phyloP scores from a whole-genome alignment of 805 yeast species.

The Wickerhamiella spandovensis region DNA sequence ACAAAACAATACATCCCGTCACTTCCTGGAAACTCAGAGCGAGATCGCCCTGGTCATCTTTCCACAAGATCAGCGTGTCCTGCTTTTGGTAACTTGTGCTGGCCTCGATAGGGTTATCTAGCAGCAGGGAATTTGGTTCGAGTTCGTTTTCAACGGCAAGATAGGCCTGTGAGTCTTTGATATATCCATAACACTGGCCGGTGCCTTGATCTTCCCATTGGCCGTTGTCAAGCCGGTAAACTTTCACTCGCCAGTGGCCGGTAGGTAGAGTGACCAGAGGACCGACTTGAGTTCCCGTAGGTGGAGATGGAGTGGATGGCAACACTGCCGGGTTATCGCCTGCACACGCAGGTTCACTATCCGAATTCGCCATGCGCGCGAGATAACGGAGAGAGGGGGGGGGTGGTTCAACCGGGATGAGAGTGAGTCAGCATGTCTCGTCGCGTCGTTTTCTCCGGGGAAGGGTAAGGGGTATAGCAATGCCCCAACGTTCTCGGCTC shows the following conservation, averaged over 20 bases:
- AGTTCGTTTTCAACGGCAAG: conserved; percentile 64
- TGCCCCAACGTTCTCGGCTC: no score
- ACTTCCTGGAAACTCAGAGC: conserved; percentile 89
- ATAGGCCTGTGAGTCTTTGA: conserved; percentile 29
- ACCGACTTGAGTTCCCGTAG: not conserved
- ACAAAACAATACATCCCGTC: conserved; percentile 71
- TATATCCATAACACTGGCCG: conserved; percentile 72
- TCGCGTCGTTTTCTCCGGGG: conserved; percentile 1
- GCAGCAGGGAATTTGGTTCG: conserved; percentile 41
- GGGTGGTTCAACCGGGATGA: not conserved
- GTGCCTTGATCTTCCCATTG: conserved; percentile 91
- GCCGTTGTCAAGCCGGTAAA: conserved; percentile 68
- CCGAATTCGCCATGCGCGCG: not conserved
- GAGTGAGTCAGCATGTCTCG: not conserved
- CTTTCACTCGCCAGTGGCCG: conserved; percentile 70
- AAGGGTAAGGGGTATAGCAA: not conserved
- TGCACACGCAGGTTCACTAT: not conserved
- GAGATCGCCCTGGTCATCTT: conserved; percentile 47
- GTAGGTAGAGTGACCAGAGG: conserved; percentile 29
- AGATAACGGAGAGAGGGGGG: no score
- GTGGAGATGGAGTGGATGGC: not conserved
- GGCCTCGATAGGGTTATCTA: conserved; percentile 59
- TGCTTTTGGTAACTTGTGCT: conserved; percentile 79
- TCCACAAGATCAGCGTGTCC: conserved; percentile 90
- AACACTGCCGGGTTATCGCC: not conserved